phyloP scores from a whole-genome alignment of 2,329 filamentous ascomycete species.

The Pseudohalonectria lignicola region DNA sequence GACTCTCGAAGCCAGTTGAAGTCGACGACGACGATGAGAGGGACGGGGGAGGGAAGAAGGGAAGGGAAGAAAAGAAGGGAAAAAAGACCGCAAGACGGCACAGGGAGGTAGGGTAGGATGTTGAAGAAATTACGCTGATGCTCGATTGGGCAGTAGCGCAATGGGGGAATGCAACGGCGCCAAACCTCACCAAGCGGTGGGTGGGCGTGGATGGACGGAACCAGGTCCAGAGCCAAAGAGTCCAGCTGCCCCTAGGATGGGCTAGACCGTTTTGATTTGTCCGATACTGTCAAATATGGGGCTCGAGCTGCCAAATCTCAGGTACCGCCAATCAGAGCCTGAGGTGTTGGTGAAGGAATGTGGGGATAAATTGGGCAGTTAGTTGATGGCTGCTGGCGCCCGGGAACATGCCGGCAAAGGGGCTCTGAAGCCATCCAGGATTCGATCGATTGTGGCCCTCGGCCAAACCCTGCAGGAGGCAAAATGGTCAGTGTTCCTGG shows the following conservation, averaged over 20 bases:
- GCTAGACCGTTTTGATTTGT: background rate
- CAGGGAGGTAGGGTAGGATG: background rate
- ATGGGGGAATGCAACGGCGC: background rate
- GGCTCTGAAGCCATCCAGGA: background rate
- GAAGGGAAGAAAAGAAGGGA: slow-evolving; percentile 22
- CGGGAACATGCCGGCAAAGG: background rate
- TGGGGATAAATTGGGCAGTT: background rate
- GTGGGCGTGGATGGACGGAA: too few species aligned
- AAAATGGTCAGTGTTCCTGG: background rate
- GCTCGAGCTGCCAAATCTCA: background rate
- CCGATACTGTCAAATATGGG: background rate
- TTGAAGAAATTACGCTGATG: background rate
- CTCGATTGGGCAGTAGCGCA: background rate
- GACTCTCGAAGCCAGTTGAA: background rate
- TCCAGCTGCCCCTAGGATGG: background rate
- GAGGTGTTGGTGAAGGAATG: background rate
- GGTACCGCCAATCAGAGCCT: background rate
- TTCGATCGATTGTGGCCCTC: background rate
- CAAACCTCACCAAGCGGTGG: background rate
- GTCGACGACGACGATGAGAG: background rate
- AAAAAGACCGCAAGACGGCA: background rate
- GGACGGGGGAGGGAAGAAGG: slow-evolving; percentile 13
- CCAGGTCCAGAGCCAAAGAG: too few species aligned
- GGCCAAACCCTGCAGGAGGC: background rate
- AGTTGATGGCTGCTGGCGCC: background rate